Conservation (phyloP, 768 basidiomycete species). For the Lactifluus pinguis region DNA sequence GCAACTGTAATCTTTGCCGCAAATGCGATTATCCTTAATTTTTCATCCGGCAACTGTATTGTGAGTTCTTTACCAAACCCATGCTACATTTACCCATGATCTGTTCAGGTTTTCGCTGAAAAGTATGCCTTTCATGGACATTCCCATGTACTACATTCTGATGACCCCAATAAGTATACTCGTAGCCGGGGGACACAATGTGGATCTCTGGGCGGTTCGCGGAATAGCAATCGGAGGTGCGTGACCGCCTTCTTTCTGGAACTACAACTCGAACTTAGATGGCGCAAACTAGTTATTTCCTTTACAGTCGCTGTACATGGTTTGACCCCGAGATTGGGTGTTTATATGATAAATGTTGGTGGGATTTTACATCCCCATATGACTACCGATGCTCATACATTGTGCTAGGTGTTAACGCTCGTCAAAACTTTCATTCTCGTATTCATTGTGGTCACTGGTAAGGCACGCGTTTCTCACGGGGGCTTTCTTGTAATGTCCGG, state of each 20-base stretch:
- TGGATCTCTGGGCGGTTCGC: constrained; percentile 42
- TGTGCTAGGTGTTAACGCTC: constrained; percentile 35
- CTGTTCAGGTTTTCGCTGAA: constrained; percentile 25
- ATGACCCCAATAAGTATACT: constrained; percentile 33
- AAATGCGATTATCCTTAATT: constrained; percentile 38
- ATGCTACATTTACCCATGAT: neutral
- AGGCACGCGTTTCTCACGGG: neutral
- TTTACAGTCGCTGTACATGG: constrained; percentile 47
- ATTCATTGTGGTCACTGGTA: constrained; percentile 46
- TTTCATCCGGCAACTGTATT: constrained; percentile 40
- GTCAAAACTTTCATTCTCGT: constrained; percentile 48
- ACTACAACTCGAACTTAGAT: neutral
- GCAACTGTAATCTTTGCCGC: constrained; percentile 41
- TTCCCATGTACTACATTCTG: neutral
- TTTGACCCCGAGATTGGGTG: constrained; percentile 38
- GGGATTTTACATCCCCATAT: neutral
- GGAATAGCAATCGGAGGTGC: constrained; percentile 51
- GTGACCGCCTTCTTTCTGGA: neutral
- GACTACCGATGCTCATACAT: neutral
- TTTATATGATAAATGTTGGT: constrained; percentile 46
- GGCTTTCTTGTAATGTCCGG: neutral
- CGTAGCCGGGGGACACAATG: constrained; percentile 32
- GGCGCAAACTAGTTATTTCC: constrained; percentile 32
- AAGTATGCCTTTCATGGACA: constrained; percentile 15
- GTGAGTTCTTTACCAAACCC: constrained; percentile 25